Evolutionary conservation across 176 grass and related monocot genomes (phyloP), one percentile per base, ranked within the genome.

Genomic region (Alopecurus myosuroides): DNA sequence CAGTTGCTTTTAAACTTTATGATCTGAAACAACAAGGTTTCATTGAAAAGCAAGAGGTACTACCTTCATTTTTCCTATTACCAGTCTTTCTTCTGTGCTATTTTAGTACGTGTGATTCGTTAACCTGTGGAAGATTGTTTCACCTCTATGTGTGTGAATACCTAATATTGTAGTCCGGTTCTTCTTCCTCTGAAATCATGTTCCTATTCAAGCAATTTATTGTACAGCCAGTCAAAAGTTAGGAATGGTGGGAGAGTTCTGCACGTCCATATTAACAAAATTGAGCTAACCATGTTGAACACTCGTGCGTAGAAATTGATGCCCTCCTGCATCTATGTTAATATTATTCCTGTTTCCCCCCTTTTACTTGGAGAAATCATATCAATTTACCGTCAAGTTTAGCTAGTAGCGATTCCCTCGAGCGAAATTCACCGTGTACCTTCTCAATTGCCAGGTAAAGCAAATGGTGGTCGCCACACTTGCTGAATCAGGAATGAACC

Each of bases 1-100:
- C 91, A 98, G 95, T 98, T 98, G 90, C 92, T 86, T 98, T 98
- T 71, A 89, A 93, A 81, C 63, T 98, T 22, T 98, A 98, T 86
- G 95, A 98, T 90, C 91, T 98, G 77, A 98, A 95, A 85, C 95
- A 98, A 70, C 91, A 95, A 93, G 92, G 91, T 65, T 98, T 90
- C 73, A 98, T 95, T 86, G 95, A 98, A 70, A 89, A 92, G 65
- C 93, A 98, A 85, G 95, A 98, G 95, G 95, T 98, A 89, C 26
- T 95, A 83, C n/a, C 17, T 83, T 78, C 35, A 18, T 74, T 83
- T 46, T 86, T 2, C 74, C 35, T 36, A 68, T 88, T 51, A 15
- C 57, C 28, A 76, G 52, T 51, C 26, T 70, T 76, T 91, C 71
- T 79, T 84, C 20, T 28, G 26, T 30, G 58, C 7, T 76, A 39